Evolutionary conservation across 352 stramenopile genomes (phyloP).

Genomic region (Blastocystis sp.): DNA sequence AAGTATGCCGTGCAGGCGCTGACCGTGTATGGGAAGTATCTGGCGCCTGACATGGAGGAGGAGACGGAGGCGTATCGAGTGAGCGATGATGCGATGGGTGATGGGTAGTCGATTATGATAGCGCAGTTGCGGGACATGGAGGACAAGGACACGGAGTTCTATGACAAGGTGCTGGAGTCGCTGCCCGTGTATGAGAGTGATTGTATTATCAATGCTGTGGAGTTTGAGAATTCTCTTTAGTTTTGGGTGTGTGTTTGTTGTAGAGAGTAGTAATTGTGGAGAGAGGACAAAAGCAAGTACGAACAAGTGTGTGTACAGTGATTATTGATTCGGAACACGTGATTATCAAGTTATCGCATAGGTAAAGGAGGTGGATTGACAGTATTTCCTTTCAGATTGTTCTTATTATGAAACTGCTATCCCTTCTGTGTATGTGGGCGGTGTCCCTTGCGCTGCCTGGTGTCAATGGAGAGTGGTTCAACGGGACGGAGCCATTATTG

Average conservation of each 20-base stretch:
- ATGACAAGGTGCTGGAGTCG: not conserved
- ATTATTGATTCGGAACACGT: too few relatives aligned
- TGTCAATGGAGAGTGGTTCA: too few relatives aligned
- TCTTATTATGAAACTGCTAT: too few relatives aligned
- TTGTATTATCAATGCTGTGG: not conserved
- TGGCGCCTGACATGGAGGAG: conserved; percentile 15
- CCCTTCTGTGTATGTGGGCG: too few relatives aligned
- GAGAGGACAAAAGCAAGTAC: too few relatives aligned
- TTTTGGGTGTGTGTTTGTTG: not conserved
- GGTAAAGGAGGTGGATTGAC: too few relatives aligned
- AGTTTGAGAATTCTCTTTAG: not conserved
- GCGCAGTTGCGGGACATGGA: conserved; percentile 31
- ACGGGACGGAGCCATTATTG: too few relatives aligned
- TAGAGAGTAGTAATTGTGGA: too few relatives aligned
- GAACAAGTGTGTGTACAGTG: too few relatives aligned
- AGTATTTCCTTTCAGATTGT: too few relatives aligned
- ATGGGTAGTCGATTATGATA: not conserved
- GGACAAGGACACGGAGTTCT: not conserved
- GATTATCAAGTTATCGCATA: too few relatives aligned
- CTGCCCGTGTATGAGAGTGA: conserved; percentile 3
- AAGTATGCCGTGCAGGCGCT: not conserved
- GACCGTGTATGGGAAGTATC: not conserved
- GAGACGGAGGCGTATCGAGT: conserved; percentile 1
- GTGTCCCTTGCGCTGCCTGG: too few relatives aligned
- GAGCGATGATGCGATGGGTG: not conserved